Evolutionary conservation across 208 protist species (phyloP).

Genomic region (Leishmania gerbilli): DNA sequence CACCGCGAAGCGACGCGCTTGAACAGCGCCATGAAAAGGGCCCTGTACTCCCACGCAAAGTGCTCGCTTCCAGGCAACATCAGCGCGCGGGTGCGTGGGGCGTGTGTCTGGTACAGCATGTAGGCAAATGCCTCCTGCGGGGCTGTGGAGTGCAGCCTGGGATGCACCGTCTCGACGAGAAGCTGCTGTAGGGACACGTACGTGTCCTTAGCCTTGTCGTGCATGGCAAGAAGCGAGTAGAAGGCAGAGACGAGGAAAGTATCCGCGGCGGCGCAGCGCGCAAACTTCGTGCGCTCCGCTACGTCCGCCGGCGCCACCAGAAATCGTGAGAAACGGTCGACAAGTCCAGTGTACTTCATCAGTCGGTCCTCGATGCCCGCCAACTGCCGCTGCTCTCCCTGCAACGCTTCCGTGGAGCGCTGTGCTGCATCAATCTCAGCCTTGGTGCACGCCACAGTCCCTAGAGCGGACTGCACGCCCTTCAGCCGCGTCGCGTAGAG

Average conservation of each 20-base stretch:
- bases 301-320: conserved; percentile 19
- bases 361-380: conserved; percentile 44
- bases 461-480: conserved; percentile 14
- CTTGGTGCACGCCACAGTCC: conserved; percentile 12
- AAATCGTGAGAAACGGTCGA: conserved; percentile 74
- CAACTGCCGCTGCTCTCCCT: conserved; percentile 28
- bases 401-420: conserved; percentile 26
- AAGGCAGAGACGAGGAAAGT: conserved; percentile 69
- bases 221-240: conserved; percentile 53
- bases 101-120: conserved; percentile 59
- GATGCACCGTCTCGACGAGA: conserved; percentile 12
- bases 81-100: conserved; percentile 39
- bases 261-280: conserved; percentile 53
- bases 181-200: conserved; percentile 14
- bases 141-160: conserved; percentile 14
- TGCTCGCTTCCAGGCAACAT: conserved; percentile 28
- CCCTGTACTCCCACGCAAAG: conserved; percentile 28
- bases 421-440: conserved; percentile 21
- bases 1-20: conserved; percentile 62
- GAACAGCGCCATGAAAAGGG: conserved; percentile 27
- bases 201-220: conserved; percentile 12
- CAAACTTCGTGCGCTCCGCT: conserved; percentile 23
- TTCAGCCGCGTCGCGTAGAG: conserved; percentile 7
- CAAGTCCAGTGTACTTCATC: conserved; percentile 50
- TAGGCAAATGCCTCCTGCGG: conserved; percentile 26